Base-by-base conservation (phyloP, 371 early-diverging fungal genomes). In the Coemansia linderi region DNA sequence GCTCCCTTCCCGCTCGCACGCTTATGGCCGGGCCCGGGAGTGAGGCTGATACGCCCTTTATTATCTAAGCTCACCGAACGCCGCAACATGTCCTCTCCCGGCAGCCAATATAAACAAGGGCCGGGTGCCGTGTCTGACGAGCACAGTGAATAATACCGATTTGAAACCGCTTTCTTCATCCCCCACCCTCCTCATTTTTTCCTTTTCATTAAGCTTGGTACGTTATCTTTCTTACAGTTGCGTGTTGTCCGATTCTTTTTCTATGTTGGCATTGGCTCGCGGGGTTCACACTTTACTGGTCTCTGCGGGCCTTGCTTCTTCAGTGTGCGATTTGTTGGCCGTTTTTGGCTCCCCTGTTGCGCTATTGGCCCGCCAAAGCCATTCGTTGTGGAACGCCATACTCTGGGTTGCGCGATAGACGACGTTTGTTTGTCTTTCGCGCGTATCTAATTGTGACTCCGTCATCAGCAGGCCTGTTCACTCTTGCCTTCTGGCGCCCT, bases 101-200 rank as follows among this genome's bases (percentile, higher is more conserved):
- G 52, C 27, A 24, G 52, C 31, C 15, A 54, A 29, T 27, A 54
- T 54, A 54, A 54, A 54, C 31, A 54, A 54, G 17, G 29, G 29
- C 54, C 8, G 5, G 46, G 19, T 19, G 46, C 46, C 46, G 31
- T 17, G 29, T 54, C 54, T 54, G 29, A 7, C 27, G 17, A 54
- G 48, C 48, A 24, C 52, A 54, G 5, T 5, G 29, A 54, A 29
- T 31, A 13, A 8, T 54, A 17, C 15, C 19, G 46, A 19, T 46
- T 46, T 9, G 46, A 46, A 8, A 7, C 46, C 46, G 19, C 46
- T 19, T 46, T 46, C 46, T 54, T 29, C 31, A 54, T 17, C 29
- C 8, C 52, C 29, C 29, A 29, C 54, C 15, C 15, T 12, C 29
- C 52, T 27, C 52, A 52, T 22, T 3, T 27, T 50, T 54, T 12